phyloP scores from a whole-genome alignment of 2,329 filamentous ascomycete genomes.

The Calonectria montana region DNA sequence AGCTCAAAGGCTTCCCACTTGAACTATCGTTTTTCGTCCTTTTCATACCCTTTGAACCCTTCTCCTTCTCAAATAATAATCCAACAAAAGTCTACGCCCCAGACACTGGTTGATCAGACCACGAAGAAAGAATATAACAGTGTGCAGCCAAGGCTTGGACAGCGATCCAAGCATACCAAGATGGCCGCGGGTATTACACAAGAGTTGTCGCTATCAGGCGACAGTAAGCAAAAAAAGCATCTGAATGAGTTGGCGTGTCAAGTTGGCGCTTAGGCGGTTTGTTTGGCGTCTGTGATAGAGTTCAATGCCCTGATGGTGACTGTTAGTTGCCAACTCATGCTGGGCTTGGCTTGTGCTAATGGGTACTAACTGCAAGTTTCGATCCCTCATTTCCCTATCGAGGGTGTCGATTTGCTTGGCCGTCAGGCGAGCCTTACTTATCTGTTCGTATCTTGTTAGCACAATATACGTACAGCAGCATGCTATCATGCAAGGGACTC shows the following conservation, averaged over 20 bases:
- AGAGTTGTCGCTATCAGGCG: conserved; percentile 33
- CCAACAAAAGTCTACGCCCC: conserved; percentile 4
- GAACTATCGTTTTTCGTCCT: background rate
- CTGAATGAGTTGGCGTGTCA: conserved; percentile 6
- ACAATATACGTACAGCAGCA: conserved; percentile 14
- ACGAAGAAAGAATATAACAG: conserved; percentile 21
- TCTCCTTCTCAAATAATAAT: conserved; percentile 3
- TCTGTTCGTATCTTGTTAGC: conserved; percentile 46
- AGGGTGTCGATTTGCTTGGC: conserved; percentile 64
- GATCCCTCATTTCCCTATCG: conserved; percentile 67
- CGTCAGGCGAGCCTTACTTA: conserved; percentile 58
- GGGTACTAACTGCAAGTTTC: conserved; percentile 59
- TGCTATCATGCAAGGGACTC: conserved; percentile 58
- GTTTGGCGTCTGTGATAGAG: conserved; percentile 43
- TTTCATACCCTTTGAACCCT: background rate
- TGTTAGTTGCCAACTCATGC: conserved; percentile 16
- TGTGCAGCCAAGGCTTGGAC: conserved; percentile 13
- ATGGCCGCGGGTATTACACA: conserved; percentile 44
- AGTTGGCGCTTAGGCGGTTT: conserved; percentile 1
- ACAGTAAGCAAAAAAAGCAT: conserved; percentile 27
- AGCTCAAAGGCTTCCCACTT: background rate
- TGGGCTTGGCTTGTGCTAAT: background rate
- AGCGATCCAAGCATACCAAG: conserved; percentile 1
- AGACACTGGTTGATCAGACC: conserved; percentile 20
- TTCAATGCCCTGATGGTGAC: conserved; percentile 34